Base-by-base conservation (phyloP, 1,284 basidiomycete genomes). In the Moesziomyces sp. region DNA sequence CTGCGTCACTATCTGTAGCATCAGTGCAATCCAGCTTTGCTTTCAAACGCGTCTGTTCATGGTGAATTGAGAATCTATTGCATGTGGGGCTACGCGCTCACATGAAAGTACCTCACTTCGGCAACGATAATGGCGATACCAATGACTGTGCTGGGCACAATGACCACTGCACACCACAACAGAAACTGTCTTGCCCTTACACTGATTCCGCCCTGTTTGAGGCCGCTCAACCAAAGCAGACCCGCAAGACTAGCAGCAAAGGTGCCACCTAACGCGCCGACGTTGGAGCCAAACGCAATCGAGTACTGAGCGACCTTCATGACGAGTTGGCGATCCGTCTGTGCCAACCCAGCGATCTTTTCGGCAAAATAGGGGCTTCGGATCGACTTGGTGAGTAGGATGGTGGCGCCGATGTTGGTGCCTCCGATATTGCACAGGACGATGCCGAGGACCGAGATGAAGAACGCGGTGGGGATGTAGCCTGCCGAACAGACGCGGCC, bases 401-500 rank as follows among this genome's bases (percentile, higher is more conserved):
- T 96, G 0, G 95, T 97, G 3, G 93, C 92, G 44, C 95, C 96
- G 59, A 98, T 97, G 84, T 97, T 97, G 11, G 95, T 97, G 0
- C 94, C 94, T 23, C 92, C 90, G 50, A 94, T 69, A 81, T 97
- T 97, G 85, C 94, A 97, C 16, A 94, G 87, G 28, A 94, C 80
- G 46, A 94, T 90, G 63, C 84, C 87, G 55, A 86, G 84, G 67
- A 88, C 85, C 77, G 83, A 87, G 87, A 86, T 88, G 79, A 85
- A 86, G 80, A 79, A 88, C 70, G 85, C 87, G 18, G 79, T 80
- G 83, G 81, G 86, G 42, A 83, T 86, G 50, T 78, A 86, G 77
- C 85, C 86, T 38, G 77, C 79, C 13, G 88, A 78, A 7, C 87
- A 85, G 11, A 84, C 81, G 42, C 75, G 14, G 85, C 87, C 24